Base-by-base conservation (phyloP, 331 rosid genomes). In the Pyrus hybrid region DNA sequence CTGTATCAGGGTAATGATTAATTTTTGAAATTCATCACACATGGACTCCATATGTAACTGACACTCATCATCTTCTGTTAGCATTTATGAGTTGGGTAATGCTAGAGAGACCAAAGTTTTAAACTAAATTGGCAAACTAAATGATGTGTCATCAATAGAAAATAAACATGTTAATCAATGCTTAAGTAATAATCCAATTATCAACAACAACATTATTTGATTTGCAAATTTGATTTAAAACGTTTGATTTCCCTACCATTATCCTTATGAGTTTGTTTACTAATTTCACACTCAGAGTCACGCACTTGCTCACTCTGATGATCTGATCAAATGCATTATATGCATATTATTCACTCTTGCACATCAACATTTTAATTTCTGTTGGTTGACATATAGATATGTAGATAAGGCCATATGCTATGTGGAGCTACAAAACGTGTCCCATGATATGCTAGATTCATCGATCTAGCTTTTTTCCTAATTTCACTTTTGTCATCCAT, bases 111-210 rank as follows among this genome's bases (percentile, higher is more conserved):
- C 0, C 43, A 35, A 35, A 35, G 2, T 35, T 35, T 35, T 35
- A 35, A 35, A 35, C 0, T 35, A 35, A 35, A 35, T 2, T 35
- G 1, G 3, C 3, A 35, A 35, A 35, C 12, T 35, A 35, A 35
- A 8, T 8, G 0, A 35, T 35, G 0, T 35, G 12, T 35, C 0
- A 2, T 0, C 3, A 35, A 35, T 35, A 35, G 0, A 35, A 35
- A 35, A 35, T 35, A 35, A 35, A 8, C 1, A 35, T 35, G 43
- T 35, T 35, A 35, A 35, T 35, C 43, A 35, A 35, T 3, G 4
- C 1, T 35, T 35, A 35, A 35, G 12, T 35, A 35, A 8, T 35
- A 35, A 35, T 35, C 0, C 1, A 35, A 35, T 35, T 35, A 35
- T 35, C 43, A 35, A 35, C 0, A 8, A 8, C 12, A 35, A 35